phyloP scores from a whole-genome alignment of 768 basidiomycete species.

The Leucocoprinus birnbaumii region DNA sequence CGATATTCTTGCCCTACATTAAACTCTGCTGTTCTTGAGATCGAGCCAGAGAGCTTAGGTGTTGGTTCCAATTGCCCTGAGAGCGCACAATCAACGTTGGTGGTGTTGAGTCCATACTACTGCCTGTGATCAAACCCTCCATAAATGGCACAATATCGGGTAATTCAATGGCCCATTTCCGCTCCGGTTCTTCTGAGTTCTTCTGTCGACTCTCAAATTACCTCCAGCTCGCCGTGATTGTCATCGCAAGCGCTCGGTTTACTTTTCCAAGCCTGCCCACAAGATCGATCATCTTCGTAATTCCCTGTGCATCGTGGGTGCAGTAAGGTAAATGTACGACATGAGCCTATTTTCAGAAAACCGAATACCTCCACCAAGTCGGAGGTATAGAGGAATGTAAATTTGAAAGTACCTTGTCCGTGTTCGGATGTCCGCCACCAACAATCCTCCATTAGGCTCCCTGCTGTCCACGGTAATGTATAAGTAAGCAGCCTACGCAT shows the following conservation, averaged over 20 bases:
- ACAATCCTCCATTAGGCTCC: background rate
- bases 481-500: background rate
- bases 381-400: background rate
- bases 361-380: background rate
- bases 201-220: background rate
- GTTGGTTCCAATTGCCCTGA: background rate
- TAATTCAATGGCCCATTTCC: background rate
- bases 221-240: background rate
- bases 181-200: background rate
- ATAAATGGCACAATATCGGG: background rate
- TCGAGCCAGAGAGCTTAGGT: background rate
- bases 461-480: background rate
- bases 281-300: slow-evolving; percentile 1
- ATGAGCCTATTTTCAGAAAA: background rate
- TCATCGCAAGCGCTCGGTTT: background rate
- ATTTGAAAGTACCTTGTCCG: background rate
- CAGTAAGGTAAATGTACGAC: background rate
- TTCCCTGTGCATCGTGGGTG: background rate
- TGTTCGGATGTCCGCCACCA: background rate
- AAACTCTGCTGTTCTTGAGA: background rate
- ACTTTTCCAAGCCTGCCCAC: background rate
- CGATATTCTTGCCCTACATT: no score
- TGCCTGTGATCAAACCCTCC: background rate
- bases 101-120: no score
- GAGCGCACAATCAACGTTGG: background rate